Evolutionary conservation across 306 rosid genomes (phyloP), one percentile per base, ranked within the genome.

Genomic region (Purshia tridentata): DNA sequence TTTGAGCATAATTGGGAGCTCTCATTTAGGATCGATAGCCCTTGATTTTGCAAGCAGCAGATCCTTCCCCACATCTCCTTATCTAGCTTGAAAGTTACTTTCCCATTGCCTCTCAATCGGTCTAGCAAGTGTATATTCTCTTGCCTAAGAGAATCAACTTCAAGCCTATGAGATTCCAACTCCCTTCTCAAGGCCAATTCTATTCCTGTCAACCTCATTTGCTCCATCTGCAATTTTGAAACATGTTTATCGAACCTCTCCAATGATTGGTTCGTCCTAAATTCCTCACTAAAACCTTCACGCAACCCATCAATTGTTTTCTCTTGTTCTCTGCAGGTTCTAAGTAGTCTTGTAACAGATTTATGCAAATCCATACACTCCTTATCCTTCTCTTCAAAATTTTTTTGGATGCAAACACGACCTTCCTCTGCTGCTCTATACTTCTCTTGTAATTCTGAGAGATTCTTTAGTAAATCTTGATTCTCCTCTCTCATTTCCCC

Each of bases 301-400:
- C 85, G 85, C 72, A 91, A 84, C 54, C 97, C 92, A 23, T 81
- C 72, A 37, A 91, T 86, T 65, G 99, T 87, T 87, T 86, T 95
- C 87, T 89, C 96, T 83, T 95, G 99, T 77, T 95, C 99, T 50
- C 79, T 76, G 87, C 93, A 95, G 74, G 90, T 88, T 76, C 99
- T 85, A 65, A 79, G 74, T 74, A 88, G 79, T 76, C 96, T 86
- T 65, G 99, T 66, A 15, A 95, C 35, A 55, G 98, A 88, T 81
- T 87, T 91, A 6, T 78, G 93, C 72, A 95, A 79, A 61, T 90
- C 96, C 83, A 77, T 91, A 87, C 93, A 90, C 83, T 91, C 99
- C 71, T 76, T 88, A 75, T 89, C 96, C 81, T 85, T 91, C 81
- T 85, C 94, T 80, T 88, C 93, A 70, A 82, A 87, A 81, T 79